Evolutionary conservation across 1,284 basidiomycete species (phyloP).

Genomic region (Microbotryum lychnidis-dioicae): DNA sequence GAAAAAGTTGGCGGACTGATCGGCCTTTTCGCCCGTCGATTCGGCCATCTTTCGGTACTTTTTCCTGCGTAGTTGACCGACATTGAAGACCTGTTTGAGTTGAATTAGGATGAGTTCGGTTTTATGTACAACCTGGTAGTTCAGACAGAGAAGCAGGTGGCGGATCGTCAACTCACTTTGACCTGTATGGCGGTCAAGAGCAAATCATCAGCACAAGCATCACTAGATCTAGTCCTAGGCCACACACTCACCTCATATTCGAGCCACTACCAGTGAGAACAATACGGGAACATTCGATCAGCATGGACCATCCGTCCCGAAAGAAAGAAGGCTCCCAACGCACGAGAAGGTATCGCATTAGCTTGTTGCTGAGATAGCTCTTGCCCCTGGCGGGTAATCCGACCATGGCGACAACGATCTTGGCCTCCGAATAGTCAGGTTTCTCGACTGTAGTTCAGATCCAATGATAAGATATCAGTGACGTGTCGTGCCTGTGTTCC

Average conservation of each 20-base stretch:
- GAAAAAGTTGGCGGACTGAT: conserved; percentile 88
- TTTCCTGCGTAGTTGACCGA: conserved; percentile 85
- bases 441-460: conserved; percentile 59
- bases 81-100: conserved; percentile 76
- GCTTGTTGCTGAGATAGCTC: conserved; percentile 74
- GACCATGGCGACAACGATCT: conserved; percentile 98
- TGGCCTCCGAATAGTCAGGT: conserved; percentile 95
- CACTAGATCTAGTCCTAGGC: no score
- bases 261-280: conserved; percentile 62
- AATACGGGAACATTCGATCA: background rate
- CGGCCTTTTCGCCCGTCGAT: conserved; percentile 70
- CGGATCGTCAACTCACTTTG: conserved; percentile 9
- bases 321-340: conserved; percentile 21
- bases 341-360: conserved; percentile 69
- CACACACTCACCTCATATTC: conserved; percentile 81
- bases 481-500: background rate
- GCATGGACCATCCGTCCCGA: background rate
- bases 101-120: background rate
- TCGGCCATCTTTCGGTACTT: conserved; percentile 66
- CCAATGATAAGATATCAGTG: background rate
- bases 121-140: conserved; percentile 2
- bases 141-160: background rate
- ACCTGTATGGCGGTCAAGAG: conserved; percentile 12
- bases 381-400: conserved; percentile 75
- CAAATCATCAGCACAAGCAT: conserved; percentile 42